Conservation (phyloP, 192 early-diverging fungal genomes). For the Coemansia erecta region DNA sequence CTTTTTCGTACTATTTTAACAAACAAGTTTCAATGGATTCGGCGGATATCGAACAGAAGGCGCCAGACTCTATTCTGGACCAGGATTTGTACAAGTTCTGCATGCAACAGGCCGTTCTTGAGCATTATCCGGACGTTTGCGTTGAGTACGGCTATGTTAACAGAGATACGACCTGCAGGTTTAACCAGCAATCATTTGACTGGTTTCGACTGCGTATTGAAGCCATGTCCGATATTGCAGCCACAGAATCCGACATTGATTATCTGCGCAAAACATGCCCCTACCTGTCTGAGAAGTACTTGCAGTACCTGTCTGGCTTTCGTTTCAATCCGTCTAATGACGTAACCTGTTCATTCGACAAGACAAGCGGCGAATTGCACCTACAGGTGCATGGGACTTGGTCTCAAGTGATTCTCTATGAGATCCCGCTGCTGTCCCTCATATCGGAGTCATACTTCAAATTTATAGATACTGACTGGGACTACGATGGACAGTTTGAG, state of each 20-base stretch:
- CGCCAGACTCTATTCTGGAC: constrained; percentile 66
- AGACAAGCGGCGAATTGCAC: constrained; percentile 24
- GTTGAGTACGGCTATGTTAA: constrained; percentile 70
- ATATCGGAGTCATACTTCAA: constrained; percentile 70
- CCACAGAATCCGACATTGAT: constrained; percentile 37
- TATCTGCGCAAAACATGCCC: constrained; percentile 49
- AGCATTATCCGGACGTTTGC: constrained; percentile 61
- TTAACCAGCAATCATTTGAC: constrained; percentile 48
- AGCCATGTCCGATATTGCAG: constrained; percentile 11
- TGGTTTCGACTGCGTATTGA: constrained; percentile 51
- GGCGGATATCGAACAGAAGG: constrained; percentile 4
- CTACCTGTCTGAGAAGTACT: constrained; percentile 58
- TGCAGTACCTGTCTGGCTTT: constrained; percentile 60
- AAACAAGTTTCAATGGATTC: no score
- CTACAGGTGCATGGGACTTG: constrained; percentile 62
- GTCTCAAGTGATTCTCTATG: constrained; percentile 73
- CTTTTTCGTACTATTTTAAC: neutral
- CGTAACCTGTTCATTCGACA: constrained; percentile 17
- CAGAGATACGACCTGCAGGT: constrained; percentile 45
- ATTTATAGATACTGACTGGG: constrained; percentile 70
- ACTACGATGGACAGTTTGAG: constrained; percentile 60
- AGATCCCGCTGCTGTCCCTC: constrained; percentile 68
- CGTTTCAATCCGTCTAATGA: constrained; percentile 43
- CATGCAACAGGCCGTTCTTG: constrained; percentile 75
- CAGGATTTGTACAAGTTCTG: constrained; percentile 84